Conservation (phyloP, 495 filamentous ascomycete genomes). For the Talaromyces adpressus region DNA sequence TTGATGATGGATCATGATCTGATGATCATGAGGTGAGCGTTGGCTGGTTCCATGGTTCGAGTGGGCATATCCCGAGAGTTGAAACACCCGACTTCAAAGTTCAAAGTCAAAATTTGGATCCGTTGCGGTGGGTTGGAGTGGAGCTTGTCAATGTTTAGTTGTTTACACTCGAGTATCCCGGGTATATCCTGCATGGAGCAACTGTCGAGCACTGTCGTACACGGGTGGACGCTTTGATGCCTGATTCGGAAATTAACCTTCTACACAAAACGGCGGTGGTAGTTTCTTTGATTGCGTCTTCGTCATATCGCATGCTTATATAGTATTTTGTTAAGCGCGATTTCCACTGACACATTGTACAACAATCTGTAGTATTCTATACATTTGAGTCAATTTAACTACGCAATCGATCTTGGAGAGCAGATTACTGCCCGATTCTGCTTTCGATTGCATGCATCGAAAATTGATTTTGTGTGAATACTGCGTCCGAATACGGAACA, state of each 20-base stretch:
- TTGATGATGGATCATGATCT: not conserved
- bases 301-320: not conserved
- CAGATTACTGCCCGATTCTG: not conserved
- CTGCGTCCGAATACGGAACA: not conserved
- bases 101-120: not conserved
- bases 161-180: not conserved
- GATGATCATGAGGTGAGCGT: not conserved
- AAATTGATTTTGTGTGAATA: not conserved
- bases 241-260: not conserved
- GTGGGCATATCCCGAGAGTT: not conserved
- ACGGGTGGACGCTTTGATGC: conserved; percentile 1
- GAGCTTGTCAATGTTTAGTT: not conserved
- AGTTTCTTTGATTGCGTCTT: not conserved
- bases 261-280: not conserved
- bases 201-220: not conserved
- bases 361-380: not conserved
- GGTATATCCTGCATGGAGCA: too few species aligned
- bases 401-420: not conserved
- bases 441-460: not conserved
- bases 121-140: not conserved
- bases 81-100: not conserved
- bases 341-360: not conserved
- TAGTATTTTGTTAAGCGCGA: not conserved
- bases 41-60: not conserved
- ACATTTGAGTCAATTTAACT: not conserved